Base-by-base conservation (phyloP, 148 eudicot species). In the Cornus suecica region DNA sequence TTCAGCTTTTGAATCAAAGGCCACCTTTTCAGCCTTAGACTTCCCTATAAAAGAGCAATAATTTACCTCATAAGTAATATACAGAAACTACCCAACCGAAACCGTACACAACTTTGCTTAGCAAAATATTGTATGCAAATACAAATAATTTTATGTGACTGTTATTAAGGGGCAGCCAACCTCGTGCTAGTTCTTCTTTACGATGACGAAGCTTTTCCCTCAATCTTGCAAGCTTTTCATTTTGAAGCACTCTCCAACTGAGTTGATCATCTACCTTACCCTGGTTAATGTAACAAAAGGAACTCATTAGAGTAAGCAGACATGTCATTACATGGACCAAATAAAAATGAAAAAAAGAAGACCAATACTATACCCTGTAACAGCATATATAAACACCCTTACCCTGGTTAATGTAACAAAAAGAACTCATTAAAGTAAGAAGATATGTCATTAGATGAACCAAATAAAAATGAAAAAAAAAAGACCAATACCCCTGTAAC, bases 231-330 rank as follows among this genome's bases (percentile, higher is more conserved):
- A 86, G 83, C 83, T 90, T 95, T 85, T 95, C 99, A 72, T 85
- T 88, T 60, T 87, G 97, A 80, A 79, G 86, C 77, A 91, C 84
- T 82, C 86, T 89, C 97, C 97, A 93, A 78, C 89, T 87, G 34
- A 80, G 85, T 72, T 90, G 99, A 82, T 91, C 94, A 85, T 95
- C 97, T 69, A 90, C 87, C 88, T 92, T 95, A 60, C 91, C 94
- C 97, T 95, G 69, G 65, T 13, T 65, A 66, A 25, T 16, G 63
- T 34, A 8, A 51, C 48, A 63, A 29, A 34, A 28, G 25, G n/a
- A 64, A 25, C 31, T 48, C 65, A 32, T 30, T 58, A 25, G 66
- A 71, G 31, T 27, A 23, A 48, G 30, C 29, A 65, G 13, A 34
- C 14, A 18, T 54, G 65, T 37, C 24, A 76, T 48, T 22, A 62